These are phyloP conservation scores for Globisporangium spinosum DNA, from an alignment of 352 stramenopile genomes.

Conservation along the genomic window DNA sequence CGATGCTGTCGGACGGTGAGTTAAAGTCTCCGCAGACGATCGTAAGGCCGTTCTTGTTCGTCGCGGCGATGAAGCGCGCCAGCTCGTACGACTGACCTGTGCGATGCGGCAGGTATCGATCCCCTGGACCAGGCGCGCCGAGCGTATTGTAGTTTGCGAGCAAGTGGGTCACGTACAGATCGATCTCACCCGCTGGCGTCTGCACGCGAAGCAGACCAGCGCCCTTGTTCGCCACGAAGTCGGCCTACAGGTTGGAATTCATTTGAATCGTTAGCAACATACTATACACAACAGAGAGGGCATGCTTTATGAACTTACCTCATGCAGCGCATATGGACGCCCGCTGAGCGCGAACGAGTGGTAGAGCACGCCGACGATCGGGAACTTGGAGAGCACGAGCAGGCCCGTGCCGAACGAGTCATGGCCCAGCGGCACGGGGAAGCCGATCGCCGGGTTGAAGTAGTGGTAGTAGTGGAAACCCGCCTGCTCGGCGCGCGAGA, in stretches of 20 bases:
- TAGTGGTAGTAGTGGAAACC: constrained; percentile 83
- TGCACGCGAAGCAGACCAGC: constrained; percentile 64
- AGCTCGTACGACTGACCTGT: constrained; percentile 72
- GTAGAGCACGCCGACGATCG: constrained; percentile 56
- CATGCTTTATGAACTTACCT: constrained; percentile 15
- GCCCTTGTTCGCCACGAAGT: constrained; percentile 82
- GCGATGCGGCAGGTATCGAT: constrained; percentile 66
- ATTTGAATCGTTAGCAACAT: neutral
- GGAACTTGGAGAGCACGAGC: constrained; percentile 70
- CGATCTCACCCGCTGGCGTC: constrained; percentile 50
- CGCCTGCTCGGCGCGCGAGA: constrained; percentile 46
- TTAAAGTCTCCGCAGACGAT: constrained; percentile 82
- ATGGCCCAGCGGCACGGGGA: constrained; percentile 62
- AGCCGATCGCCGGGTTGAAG: constrained; percentile 76
- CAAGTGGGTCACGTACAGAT: constrained; percentile 78
- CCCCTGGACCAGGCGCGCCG: constrained; percentile 56
- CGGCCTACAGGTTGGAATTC: constrained; percentile 22
- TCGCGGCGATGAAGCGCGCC: constrained; percentile 62
- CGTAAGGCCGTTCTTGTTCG: constrained; percentile 45
- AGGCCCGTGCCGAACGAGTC: constrained; percentile 77
- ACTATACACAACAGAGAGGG: neutral
- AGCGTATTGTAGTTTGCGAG: constrained; percentile 80
- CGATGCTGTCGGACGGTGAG: constrained; percentile 70
- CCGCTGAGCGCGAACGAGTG: constrained; percentile 76
- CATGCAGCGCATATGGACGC: constrained; percentile 72